Evolutionary conservation across 2,329 filamentous ascomycete species (phyloP).

Genomic region (Penicillium crustosum): DNA sequence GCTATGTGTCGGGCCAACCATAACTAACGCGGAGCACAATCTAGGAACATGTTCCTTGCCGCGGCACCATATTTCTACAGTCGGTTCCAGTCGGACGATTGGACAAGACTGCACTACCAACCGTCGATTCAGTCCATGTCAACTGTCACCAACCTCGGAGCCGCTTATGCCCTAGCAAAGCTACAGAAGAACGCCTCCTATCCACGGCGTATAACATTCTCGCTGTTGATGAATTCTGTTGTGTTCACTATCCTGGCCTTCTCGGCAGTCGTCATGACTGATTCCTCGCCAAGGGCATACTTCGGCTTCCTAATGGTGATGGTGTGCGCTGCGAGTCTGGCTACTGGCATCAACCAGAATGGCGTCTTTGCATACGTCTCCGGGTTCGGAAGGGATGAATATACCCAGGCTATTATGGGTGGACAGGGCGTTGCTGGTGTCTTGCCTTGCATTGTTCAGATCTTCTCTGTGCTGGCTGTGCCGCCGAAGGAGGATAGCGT

Average conservation of each 20-base stretch:
- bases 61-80: conserved; percentile 88
- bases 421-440: conserved; percentile 92
- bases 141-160: conserved; percentile 75
- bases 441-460: conserved; percentile 81
- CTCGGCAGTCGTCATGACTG: conserved; percentile 70
- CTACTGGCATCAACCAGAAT: conserved; percentile 86
- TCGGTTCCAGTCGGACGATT: conserved; percentile 70
- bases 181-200: conserved; percentile 83
- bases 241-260: conserved; percentile 76
- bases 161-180: conserved; percentile 74
- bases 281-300: conserved; percentile 64
- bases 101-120: conserved; percentile 80
- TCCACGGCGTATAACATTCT: conserved; percentile 76
- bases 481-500: conserved; percentile 45
- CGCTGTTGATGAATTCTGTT: conserved; percentile 73
- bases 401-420: conserved; percentile 94
- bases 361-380: conserved; percentile 89
- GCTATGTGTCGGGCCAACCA: not conserved
- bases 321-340: conserved; percentile 75
- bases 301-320: conserved; percentile 79
- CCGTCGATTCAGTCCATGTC: conserved; percentile 84
- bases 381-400: conserved; percentile 80
- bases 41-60: conserved; percentile 96
- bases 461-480: conserved; percentile 73
- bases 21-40: conserved; percentile 5